Conservation (phyloP, 148 eudicot species). For the Heliosperma pusillum region DNA sequence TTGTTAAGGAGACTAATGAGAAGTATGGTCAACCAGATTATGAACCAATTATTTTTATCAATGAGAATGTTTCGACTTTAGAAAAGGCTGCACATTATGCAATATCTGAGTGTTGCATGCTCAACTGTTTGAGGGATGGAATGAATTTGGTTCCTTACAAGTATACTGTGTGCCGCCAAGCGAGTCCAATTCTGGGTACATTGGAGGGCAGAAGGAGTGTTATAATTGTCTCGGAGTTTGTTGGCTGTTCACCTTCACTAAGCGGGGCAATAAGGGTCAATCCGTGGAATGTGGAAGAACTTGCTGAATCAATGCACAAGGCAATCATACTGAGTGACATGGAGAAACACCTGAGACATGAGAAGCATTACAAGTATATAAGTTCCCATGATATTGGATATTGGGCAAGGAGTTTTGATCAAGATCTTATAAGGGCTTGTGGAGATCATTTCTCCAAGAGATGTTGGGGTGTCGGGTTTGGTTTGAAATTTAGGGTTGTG, state of each 20-base stretch:
- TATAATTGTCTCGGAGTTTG: slow-evolving; percentile 78
- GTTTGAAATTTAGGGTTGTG: slow-evolving; percentile 64
- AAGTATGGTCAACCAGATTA: slow-evolving; percentile 53
- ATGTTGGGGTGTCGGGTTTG: slow-evolving; percentile 87
- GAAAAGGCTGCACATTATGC: slow-evolving; percentile 70
- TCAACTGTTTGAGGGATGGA: slow-evolving; percentile 85
- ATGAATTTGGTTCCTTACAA: slow-evolving; percentile 83
- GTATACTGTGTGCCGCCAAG: slow-evolving; percentile 68
- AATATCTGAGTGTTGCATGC: slow-evolving; percentile 69
- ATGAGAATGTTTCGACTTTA: slow-evolving; percentile 49
- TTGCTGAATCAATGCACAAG: slow-evolving; percentile 52
- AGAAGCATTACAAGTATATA: slow-evolving; percentile 67
- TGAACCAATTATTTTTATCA: slow-evolving; percentile 61
- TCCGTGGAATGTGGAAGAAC: slow-evolving; percentile 70
- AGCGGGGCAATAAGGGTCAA: slow-evolving; percentile 86
- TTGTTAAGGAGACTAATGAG: slow-evolving; percentile 45
- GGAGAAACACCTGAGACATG: slow-evolving; percentile 70
- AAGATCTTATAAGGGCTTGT: slow-evolving; percentile 74
- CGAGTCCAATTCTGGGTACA: slow-evolving; percentile 43
- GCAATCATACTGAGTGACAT: slow-evolving; percentile 44
- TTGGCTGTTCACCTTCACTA: slow-evolving; percentile 81
- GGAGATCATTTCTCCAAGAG: slow-evolving; percentile 58
- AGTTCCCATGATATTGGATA: slow-evolving; percentile 78
- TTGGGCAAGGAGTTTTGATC: slow-evolving; percentile 78
- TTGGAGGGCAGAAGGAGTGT: slow-evolving; percentile 57